Conservation (phyloP, 495 filamentous ascomycete species). For the Podospora conica region DNA sequence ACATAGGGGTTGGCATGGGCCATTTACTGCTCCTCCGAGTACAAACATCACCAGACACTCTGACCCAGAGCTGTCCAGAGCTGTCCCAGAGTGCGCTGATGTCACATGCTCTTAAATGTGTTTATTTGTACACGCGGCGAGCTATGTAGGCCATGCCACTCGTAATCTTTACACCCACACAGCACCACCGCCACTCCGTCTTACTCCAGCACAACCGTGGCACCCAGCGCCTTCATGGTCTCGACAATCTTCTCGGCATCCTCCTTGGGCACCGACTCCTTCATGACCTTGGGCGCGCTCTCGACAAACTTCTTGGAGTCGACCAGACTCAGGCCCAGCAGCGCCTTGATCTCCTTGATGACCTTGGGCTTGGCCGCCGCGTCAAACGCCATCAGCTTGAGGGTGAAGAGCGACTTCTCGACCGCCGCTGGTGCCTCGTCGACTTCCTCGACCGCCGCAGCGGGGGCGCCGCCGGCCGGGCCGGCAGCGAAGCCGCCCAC, state of each 20-base stretch:
- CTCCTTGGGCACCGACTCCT: conserved; percentile 96
- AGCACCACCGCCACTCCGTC: background rate
- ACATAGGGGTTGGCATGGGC: background rate
- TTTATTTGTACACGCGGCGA: conserved; percentile 30
- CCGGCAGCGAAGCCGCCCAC: conserved; percentile 72
- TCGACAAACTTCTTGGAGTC: conserved; percentile 99
- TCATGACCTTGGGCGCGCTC: conserved; percentile 94
- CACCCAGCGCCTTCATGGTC: conserved; percentile 86
- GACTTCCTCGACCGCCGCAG: conserved; percentile 68
- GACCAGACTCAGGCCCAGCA: conserved; percentile 92
- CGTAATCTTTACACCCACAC: conserved; percentile 18
- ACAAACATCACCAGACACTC: background rate
- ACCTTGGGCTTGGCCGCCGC: conserved; percentile 89
- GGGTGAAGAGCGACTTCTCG: conserved; percentile 96
- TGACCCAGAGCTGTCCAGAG: background rate
- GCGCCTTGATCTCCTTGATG: conserved; percentile 97
- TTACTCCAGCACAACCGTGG: conserved; percentile 86
- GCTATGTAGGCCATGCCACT: conserved; percentile 3
- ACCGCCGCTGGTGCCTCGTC: conserved; percentile 66
- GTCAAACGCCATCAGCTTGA: conserved; percentile 88
- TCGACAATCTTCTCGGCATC: conserved; percentile 98
- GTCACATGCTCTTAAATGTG: conserved; percentile 25
- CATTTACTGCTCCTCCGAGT: background rate
- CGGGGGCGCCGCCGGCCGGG: conserved; percentile 48
- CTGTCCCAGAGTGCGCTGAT: background rate